Evolutionary conservation across 2,329 filamentous ascomycete species (phyloP).

Genomic region (Hypoxylon sp.): DNA sequence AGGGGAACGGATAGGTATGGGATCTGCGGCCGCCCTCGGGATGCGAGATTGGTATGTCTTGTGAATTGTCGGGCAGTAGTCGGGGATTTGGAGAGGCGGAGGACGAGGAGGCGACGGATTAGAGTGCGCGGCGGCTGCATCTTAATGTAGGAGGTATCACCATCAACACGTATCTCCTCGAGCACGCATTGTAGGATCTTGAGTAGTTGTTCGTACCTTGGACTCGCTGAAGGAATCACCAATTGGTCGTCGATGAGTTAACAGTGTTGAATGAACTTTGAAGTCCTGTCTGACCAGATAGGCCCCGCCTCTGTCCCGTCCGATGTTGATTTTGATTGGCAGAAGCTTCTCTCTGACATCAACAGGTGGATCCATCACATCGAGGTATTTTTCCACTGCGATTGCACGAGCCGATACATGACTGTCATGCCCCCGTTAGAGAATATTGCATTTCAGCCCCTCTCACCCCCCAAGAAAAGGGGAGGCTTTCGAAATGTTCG

Average conservation of each 20-base stretch:
- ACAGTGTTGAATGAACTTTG: slow-evolving; percentile 3
- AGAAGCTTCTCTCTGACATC: background rate
- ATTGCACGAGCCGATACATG: background rate
- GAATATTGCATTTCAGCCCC: background rate
- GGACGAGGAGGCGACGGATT: slow-evolving; percentile 37
- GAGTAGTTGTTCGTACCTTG: background rate
- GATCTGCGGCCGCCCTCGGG: slow-evolving; percentile 57
- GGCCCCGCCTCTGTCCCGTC: slow-evolving; percentile 15
- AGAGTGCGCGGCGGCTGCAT: slow-evolving; percentile 42
- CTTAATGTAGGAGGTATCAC: slow-evolving; percentile 12
- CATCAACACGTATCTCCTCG: background rate
- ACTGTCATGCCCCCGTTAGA: too few species aligned
- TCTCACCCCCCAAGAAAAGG: too few species aligned
- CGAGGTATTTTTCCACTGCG: too few species aligned
- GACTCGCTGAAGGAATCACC: background rate
- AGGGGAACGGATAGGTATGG: slow-evolving; percentile 64
- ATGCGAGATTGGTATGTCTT: slow-evolving; percentile 61
- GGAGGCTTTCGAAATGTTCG: too few species aligned
- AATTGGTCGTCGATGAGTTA: background rate
- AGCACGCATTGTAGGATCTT: background rate
- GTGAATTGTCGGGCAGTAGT: slow-evolving; percentile 64
- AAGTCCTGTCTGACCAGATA: background rate
- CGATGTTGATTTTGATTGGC: slow-evolving; percentile 12
- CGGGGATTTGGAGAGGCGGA: slow-evolving; percentile 31
- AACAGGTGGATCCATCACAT: too few species aligned